phyloP scores from a whole-genome alignment of 306 rosid genomes.

The Rosa chinensis region DNA sequence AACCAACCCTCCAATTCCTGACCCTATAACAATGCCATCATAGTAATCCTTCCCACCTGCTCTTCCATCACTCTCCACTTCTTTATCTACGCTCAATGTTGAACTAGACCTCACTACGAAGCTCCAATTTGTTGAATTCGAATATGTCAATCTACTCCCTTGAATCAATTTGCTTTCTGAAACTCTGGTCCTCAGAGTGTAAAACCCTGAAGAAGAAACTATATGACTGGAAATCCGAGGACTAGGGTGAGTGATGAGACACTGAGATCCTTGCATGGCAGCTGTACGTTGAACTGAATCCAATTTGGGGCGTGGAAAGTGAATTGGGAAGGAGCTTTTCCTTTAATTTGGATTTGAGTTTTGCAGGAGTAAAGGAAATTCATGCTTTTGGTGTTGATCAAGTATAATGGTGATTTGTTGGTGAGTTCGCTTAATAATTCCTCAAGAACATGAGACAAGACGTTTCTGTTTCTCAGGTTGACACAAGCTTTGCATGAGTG shows the following conservation, averaged over 20 bases:
- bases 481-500: too few relatives aligned
- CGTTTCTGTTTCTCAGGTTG: too few relatives aligned
- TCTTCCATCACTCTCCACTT: conserved; percentile 39
- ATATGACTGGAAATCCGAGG: not conserved
- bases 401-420: conserved; percentile 4
- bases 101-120: conserved; percentile 38
- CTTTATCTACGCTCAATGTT: conserved; percentile 35
- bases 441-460: conserved; percentile 26
- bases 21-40: conserved; percentile 92
- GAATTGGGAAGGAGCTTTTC: too few relatives aligned
- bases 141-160: conserved; percentile 1
- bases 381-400: not conserved
- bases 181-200: not conserved
- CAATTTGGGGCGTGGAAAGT: conserved; percentile 33
- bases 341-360: not conserved
- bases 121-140: conserved; percentile 27
- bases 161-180: conserved; percentile 18
- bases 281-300: conserved; percentile 20
- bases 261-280: not conserved
- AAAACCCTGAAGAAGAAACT: conserved; percentile 15
- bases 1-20: conserved; percentile 94
- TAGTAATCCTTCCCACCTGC: not conserved
- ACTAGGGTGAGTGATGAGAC: not conserved
- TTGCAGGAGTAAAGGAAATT: not conserved
- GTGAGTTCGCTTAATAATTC: conserved; percentile 47